Evolutionary conservation across 1,284 basidiomycete species (phyloP), one percentile per base, ranked within the genome.

Genomic region (Apiotrichum montevideense): DNA sequence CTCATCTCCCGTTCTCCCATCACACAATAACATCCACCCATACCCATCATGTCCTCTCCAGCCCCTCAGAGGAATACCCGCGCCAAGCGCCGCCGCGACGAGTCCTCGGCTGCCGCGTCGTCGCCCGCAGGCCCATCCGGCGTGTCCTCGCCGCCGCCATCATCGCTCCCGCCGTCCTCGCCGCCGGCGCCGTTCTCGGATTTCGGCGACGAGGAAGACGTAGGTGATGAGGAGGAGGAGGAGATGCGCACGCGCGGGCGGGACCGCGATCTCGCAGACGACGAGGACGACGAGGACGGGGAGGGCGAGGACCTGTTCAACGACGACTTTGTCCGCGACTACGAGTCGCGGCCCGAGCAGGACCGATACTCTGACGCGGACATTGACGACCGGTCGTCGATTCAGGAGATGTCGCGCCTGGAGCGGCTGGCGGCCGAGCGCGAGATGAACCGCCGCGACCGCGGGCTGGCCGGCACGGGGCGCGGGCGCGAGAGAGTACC

Each of bases 231-330:
- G 56, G 87, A 90, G 65, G 79, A 86, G 29, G 83, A 85, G 41
- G 86, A 85, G 60, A 82, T 75, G 66, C 60, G 74, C 10, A 61
- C 56, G 51, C 68, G 72, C 40, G 77, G 74, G n/a, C 63, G 75
- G 51, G 13, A 39, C 37, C 64, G 68, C 52, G 80, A 89, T n/a
- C 79, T 69, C 56, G 86, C 87, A 66, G 78, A 85, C 63, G 68
- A 74, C 44, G 70, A 81, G 9, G 80, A 76, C 34, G 90, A 87
- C 7, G 84, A 84, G 41, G 37, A 39, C 13, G 87, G 87, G 6
- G 94, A 96, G 74, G 87, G 87, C 6, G 94, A 96, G 74, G 94
- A 98, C 78, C 83, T 98, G 33, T 98, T 95, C 77, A 90, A 83
- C 46, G 87, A 95, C 43, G 76, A 83, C 69, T 78, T 90, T 63